Evolutionary conservation across 495 filamentous ascomycete species (phyloP).

Genomic region (Rusavskia elegans): DNA sequence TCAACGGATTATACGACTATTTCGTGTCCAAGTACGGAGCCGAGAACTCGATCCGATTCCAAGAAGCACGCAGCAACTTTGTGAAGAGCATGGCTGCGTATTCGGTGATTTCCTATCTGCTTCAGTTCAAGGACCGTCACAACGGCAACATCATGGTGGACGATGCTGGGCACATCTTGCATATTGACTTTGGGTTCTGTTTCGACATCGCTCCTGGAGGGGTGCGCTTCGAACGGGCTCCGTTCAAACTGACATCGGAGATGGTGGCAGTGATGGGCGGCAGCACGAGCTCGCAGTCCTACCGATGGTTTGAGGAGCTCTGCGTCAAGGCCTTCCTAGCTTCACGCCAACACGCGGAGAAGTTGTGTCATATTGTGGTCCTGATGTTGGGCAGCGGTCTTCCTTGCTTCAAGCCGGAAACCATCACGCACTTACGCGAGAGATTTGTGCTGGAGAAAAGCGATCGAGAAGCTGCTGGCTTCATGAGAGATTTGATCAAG

Average conservation of each 20-base stretch:
- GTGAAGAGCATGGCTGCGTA: slow-evolving; percentile 99
- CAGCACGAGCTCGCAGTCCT: slow-evolving; percentile 65
- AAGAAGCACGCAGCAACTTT: slow-evolving; percentile 91
- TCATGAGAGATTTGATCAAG: slow-evolving; percentile 73
- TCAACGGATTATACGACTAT: slow-evolving; percentile 96
- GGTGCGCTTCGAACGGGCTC: slow-evolving; percentile 90
- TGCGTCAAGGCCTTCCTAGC: slow-evolving; percentile 93
- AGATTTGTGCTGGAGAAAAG: slow-evolving; percentile 86
- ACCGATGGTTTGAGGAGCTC: slow-evolving; percentile 91
- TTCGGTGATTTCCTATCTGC: slow-evolving; percentile 88
- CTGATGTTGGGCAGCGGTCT: slow-evolving; percentile 94
- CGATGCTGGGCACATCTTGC: slow-evolving; percentile 89
- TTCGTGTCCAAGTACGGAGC: slow-evolving; percentile 94
- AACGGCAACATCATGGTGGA: slow-evolving; percentile 99
- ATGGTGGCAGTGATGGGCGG: slow-evolving; percentile 99
- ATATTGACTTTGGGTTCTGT: slow-evolving; percentile 99
- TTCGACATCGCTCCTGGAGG: slow-evolving; percentile 98
- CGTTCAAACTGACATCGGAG: slow-evolving; percentile 93
- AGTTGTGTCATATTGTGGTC: slow-evolving; percentile 74
- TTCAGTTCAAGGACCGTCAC: slow-evolving; percentile 98
- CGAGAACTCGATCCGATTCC: slow-evolving; percentile 84
- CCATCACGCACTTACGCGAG: slow-evolving; percentile 79
- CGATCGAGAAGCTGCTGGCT: slow-evolving; percentile 89
- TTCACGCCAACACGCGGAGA: slow-evolving; percentile 68
- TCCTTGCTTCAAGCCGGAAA: slow-evolving; percentile 97